Evolutionary conservation across 1,139 yeast species (phyloP).

Genomic region (Suhomyces choctaworum): DNA sequence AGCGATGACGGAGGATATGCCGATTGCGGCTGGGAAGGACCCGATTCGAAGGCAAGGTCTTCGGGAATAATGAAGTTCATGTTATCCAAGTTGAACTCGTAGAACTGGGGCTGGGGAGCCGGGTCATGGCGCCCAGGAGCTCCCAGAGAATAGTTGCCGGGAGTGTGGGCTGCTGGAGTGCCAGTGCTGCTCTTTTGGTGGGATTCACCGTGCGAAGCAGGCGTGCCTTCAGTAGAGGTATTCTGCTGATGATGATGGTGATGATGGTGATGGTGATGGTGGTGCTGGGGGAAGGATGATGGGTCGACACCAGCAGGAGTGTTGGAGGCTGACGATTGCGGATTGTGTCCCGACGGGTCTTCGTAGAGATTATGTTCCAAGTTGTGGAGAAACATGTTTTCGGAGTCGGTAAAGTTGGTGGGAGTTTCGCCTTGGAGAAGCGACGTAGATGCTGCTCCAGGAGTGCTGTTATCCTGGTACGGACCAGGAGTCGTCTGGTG

Average conservation of each 20-base stretch:
- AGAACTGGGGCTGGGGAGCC: conserved; percentile 13
- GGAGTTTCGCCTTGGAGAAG: conserved; percentile 9
- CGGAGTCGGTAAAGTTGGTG: conserved; percentile 15
- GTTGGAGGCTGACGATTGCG: conserved; percentile 2
- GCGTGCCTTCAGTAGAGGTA: conserved; percentile 12
- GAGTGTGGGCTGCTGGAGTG: conserved; percentile 6
- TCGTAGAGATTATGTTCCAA: conserved; percentile 17
- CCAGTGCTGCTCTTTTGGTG: conserved; percentile 13
- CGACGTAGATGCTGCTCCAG: conserved; percentile 3
- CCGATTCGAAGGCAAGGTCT: conserved; percentile 23
- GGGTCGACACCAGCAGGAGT: conserved; percentile 9
- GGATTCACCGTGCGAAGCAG: conserved; percentile 14
- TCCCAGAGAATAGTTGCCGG: conserved; percentile 3
- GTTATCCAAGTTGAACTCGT: conserved; percentile 30
- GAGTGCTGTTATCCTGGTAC: conserved; percentile 6
- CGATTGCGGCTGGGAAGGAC: conserved; percentile 22
- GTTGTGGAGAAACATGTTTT: conserved; percentile 19
- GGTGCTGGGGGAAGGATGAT: conserved; percentile 12
- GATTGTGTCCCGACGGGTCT: conserved; percentile 4
- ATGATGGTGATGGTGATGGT: conserved; percentile 15
- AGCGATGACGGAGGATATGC: conserved; percentile 38
- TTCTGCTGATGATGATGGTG: conserved; percentile 16
- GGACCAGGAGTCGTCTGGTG: background rate
- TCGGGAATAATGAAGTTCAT: conserved; percentile 33
- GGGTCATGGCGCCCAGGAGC: conserved; percentile 5